These are phyloP conservation scores for Cokeromyces recurvatus DNA, from an alignment of 371 early-diverging fungal species.

Conservation along the genomic window DNA sequence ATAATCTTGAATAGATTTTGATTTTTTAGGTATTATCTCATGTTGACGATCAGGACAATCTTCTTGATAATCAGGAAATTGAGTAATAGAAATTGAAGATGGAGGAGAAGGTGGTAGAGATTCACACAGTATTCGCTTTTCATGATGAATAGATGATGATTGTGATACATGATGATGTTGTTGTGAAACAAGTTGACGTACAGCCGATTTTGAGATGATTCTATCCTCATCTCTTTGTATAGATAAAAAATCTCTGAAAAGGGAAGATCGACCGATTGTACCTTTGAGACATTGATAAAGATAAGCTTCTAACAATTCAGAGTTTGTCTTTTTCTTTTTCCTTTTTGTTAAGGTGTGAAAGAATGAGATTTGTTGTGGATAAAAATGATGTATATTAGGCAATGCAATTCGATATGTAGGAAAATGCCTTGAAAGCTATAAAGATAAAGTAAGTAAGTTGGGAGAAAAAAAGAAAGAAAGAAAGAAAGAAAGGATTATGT, in stretches of 20 bases:
- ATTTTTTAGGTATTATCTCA: neutral
- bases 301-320: slow-evolving; percentile 36
- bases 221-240: slow-evolving; percentile 44
- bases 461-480: no score
- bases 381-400: slow-evolving; percentile 9
- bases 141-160: neutral
- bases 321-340: slow-evolving; percentile 24
- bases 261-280: slow-evolving; percentile 25
- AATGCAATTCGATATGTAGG: slow-evolving; percentile 18
- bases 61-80: slow-evolving; percentile 3
- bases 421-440: slow-evolving; percentile 15
- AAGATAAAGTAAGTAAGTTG: no score
- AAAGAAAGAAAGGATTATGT: neutral
- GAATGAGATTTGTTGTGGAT: neutral
- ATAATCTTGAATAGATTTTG: slow-evolving; percentile 35
- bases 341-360: neutral
- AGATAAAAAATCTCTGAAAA: slow-evolving; percentile 43
- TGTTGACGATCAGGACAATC: no score
- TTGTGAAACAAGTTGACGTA: slow-evolving; percentile 11
- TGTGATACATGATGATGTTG: slow-evolving; percentile 5
- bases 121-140: neutral
- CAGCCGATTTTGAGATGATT: slow-evolving; percentile 15
- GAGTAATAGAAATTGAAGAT: slow-evolving; percentile 2
- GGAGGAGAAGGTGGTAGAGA: slow-evolving; percentile 4
- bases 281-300: slow-evolving; percentile 22